Percentiles rank a stretch among this genome's conserved stretches.
Evolutionary conservation across 1,139 yeast genomes (phyloP).

Genomic region (Arxiozyma slooffiae): DNA sequence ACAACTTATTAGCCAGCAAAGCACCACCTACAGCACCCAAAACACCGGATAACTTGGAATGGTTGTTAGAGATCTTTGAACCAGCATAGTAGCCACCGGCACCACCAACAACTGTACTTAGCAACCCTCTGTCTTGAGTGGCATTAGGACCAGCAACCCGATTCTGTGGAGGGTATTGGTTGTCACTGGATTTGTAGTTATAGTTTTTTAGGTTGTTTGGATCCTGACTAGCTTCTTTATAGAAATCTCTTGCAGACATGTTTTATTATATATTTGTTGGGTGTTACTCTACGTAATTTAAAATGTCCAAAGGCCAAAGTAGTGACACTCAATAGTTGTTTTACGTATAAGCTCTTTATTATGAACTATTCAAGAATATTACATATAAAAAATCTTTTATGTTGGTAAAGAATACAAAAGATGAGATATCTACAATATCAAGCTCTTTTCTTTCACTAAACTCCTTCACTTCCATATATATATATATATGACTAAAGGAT

Average conservation of each 20-base stretch:
- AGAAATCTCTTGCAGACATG: slow-evolving; percentile 59
- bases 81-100: slow-evolving; percentile 47
- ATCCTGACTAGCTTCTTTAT: slow-evolving; percentile 30
- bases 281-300: no score
- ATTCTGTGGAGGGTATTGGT: slow-evolving; percentile 2
- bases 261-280: background rate
- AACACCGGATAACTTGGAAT: slow-evolving; percentile 44
- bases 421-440: no score
- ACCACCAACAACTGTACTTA: slow-evolving; percentile 50
- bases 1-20: slow-evolving; percentile 46
- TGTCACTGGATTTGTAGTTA: slow-evolving; percentile 8
- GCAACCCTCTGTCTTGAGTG: slow-evolving; percentile 44
- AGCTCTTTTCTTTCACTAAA: no score
- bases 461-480: no score
- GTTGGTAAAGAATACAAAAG: no score
- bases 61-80: slow-evolving; percentile 35
- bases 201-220: slow-evolving; percentile 33
- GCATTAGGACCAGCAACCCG: slow-evolving; percentile 10
- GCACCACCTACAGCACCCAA: slow-evolving; percentile 59
- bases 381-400: no score
- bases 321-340: no score
- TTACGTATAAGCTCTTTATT: no score
- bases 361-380: no score
- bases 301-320: no score
- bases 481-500: no score